phyloP scores from a whole-genome alignment of 306 rosid genomes.

The Fragaria nilgerrensis region DNA sequence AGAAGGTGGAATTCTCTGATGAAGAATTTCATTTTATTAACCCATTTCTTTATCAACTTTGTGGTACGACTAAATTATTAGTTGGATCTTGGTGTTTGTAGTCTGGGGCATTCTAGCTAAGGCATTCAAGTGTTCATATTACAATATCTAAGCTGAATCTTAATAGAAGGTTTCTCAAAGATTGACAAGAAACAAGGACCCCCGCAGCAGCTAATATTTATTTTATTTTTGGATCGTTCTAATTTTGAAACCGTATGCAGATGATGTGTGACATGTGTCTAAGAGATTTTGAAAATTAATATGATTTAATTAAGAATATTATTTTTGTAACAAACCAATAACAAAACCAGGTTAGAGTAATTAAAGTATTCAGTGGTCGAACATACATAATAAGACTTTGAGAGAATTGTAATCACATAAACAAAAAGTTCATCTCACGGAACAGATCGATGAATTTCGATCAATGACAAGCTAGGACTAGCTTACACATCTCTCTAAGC shows the following conservation, averaged over 20 bases:
- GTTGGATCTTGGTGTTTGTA: not conserved
- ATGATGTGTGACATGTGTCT: too few species aligned
- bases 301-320: too few species aligned
- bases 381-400: too few species aligned
- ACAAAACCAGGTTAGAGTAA: too few species aligned
- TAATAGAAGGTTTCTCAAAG: not conserved
- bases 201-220: not conserved
- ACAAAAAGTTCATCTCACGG: too few species aligned
- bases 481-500: too few species aligned
- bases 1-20: not conserved
- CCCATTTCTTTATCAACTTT: not conserved
- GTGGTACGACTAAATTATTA: not conserved
- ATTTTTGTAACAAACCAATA: too few species aligned
- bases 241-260: not conserved
- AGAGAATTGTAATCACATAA: too few species aligned
- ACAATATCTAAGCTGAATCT: not conserved
- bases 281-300: too few species aligned
- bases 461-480: too few species aligned
- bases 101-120: not conserved
- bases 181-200: not conserved
- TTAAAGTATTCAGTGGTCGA: too few species aligned
- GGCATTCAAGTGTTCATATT: slow-evolving; percentile 1
- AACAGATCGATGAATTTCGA: too few species aligned
- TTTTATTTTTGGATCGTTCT: not conserved
- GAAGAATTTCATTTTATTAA: not conserved